Evolutionary conservation across 371 early-diverging fungal species (phyloP), one percentile per base, ranked within the genome.

Genomic region (Lichtheimia corymbifera): DNA sequence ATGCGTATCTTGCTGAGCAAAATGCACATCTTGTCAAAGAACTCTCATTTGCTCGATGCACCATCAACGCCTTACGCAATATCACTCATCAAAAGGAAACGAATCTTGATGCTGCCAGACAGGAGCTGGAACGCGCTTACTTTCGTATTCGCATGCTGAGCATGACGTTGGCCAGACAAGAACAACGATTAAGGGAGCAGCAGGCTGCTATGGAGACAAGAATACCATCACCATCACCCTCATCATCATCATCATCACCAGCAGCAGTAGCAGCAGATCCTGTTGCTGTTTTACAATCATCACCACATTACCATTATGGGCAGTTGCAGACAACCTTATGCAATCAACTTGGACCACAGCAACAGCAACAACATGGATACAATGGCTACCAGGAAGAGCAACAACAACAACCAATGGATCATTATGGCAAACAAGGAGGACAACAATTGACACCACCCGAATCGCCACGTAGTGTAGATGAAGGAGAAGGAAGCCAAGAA

Each of bases 51-150:
- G 62, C 73, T 41, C 71, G 77, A 50, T 76, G 75, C 55, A 79
- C 80, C 6, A 73, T 76, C 43, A 67, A 72, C 52, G 80, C 80
- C 3, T 58, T 79, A 18, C 74, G 72, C 42, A 65, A 63, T 3
- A 79, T 79, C 25, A 61, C 73, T n/a, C 55, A 53, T 30, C 76
- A 79, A 66, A 76, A 71, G 62, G 77, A 76, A 15, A 47, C 50
- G 2, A 53, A 68, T 18, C 56, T 79, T 55, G 59, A 68, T 41
- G 77, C 70, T 59, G 64, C 80, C 71, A 76, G 76, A 63, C 74
- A 67, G 80, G 80, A 79, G 72, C 74, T 79, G 76, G 80, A 79
- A 50, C 66, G 69, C 44, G 80, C 80, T 50, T 71, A 74, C 53
- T 62, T 72, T 17, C 80, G 74, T 52, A 73, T 70, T 51, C 58